Base-by-base conservation (phyloP, 805 yeast species). In the Pichia ethanolica region DNA sequence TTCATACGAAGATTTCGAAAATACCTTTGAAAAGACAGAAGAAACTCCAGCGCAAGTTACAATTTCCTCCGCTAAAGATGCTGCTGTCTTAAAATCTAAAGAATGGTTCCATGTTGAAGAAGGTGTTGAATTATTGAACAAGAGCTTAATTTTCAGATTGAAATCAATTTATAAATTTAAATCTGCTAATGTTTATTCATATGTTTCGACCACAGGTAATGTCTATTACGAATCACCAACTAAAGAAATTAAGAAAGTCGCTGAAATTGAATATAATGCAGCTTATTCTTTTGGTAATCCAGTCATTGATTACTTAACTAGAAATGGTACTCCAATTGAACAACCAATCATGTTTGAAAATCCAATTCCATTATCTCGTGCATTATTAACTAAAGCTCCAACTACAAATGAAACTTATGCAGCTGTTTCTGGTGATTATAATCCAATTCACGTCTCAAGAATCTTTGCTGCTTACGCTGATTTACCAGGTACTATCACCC, bases 281-380 rank as follows among this genome's bases (percentile, higher is more conserved):
- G 95, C 91, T 56, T 83, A 79, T 63, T 86, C 97, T 44, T 90
- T 82, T 62, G 99, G 99, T 71, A 93, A 93, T 75, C 99, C 99
- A 53, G 99, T 93, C 48, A 79, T 87, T 56, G 98, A 93, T 67
- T 93, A 89, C 75, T 78, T 93, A 67, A 72, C 81, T 59, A 86
- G 99, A 76, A 81, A 87, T 66, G 99, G 98, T 64, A 78, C 82
- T 53, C 83, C 96, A 50, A 85, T 93, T 62, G 99, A 93, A 75
- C 96, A 90, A 74, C 95, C 96, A 52, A 77, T 91, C 54, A 74
- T 80, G 63, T 86, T 93, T 66, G 99, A 91, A 70, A 86, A 88
- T 66, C 79, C 87, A 48, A 90, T 91, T 62, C 96, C 96, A 61
- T 78, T 93, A 58, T 75, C 84, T 49, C 75, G 78, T 52, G 79